Evolutionary conservation across 805 yeast genomes (phyloP).

Genomic region (Dipodascus geniculatus): DNA sequence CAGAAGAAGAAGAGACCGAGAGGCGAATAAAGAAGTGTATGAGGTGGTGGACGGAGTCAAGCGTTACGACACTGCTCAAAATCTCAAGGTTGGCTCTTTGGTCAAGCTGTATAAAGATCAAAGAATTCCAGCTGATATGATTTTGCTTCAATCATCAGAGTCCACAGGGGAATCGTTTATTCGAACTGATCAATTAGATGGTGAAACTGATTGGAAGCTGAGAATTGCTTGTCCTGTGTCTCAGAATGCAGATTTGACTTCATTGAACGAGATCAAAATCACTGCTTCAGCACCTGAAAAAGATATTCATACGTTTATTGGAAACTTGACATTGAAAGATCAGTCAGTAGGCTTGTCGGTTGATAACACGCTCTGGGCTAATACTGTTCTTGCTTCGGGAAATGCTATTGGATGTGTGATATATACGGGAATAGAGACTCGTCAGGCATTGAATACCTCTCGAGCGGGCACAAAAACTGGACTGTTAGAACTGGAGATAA

Average conservation of each 20-base stretch:
- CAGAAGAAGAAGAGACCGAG: slow-evolving; percentile 80
- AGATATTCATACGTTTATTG: slow-evolving; percentile 70
- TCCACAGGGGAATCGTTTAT: slow-evolving; percentile 77
- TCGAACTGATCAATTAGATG: slow-evolving; percentile 95
- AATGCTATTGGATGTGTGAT: slow-evolving; percentile 78
- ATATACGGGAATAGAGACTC: slow-evolving; percentile 86
- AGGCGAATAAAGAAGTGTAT: slow-evolving; percentile 74
- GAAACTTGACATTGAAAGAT: slow-evolving; percentile 51
- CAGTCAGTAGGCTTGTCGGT: slow-evolving; percentile 49
- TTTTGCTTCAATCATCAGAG: slow-evolving; percentile 75
- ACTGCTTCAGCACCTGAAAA: slow-evolving; percentile 74
- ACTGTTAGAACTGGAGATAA: slow-evolving; percentile 80
- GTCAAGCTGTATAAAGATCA: slow-evolving; percentile 67
- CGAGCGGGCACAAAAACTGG: slow-evolving; percentile 81
- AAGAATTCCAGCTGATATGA: slow-evolving; percentile 89
- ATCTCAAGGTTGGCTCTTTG: slow-evolving; percentile 76
- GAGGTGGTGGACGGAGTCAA: slow-evolving; percentile 40
- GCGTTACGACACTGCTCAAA: slow-evolving; percentile 37
- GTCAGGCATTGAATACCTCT: slow-evolving; percentile 91
- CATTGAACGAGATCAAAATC: slow-evolving; percentile 36
- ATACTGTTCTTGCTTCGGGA: slow-evolving; percentile 93
- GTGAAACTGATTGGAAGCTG: slow-evolving; percentile 98
- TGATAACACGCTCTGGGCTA: slow-evolving; percentile 96
- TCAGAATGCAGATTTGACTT: slow-evolving; percentile 41
- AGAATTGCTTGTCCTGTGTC: slow-evolving; percentile 67